Percentiles rank a stretch among this genome's conserved stretches.
These are phyloP conservation scores for Candida anutae DNA, from an alignment of 1,139 yeast species.

Conservation along the genomic window DNA sequence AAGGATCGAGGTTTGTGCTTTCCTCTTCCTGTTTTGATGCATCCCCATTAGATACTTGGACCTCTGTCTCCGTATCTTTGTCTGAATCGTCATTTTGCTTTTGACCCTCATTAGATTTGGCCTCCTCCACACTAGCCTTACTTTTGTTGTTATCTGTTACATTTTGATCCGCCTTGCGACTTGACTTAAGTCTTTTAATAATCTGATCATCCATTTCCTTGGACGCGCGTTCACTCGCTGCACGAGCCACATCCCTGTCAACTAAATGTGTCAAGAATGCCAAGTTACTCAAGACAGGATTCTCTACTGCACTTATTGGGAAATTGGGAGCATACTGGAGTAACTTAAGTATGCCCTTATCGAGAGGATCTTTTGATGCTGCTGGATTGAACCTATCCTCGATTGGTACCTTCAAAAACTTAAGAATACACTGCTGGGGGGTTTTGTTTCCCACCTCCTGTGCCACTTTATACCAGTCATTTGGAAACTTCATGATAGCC, in stretches of 20 bases:
- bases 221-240: constrained; percentile 66
- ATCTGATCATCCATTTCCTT: constrained; percentile 47
- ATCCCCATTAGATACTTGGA: constrained; percentile 1
- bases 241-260: constrained; percentile 79
- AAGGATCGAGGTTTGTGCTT: constrained; percentile 2
- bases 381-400: constrained; percentile 54
- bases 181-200: constrained; percentile 26
- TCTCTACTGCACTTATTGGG: constrained; percentile 79
- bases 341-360: constrained; percentile 30
- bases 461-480: constrained; percentile 75
- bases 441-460: constrained; percentile 56
- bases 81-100: constrained; percentile 7
- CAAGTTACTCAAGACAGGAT: constrained; percentile 86
- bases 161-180: constrained; percentile 1
- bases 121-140: constrained; percentile 3
- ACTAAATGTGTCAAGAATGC: constrained; percentile 82
- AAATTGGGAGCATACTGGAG: constrained; percentile 74
- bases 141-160: constrained; percentile 9
- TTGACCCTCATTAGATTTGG: constrained; percentile 3
- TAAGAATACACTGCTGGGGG: constrained; percentile 73
- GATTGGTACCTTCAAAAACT: constrained; percentile 73
- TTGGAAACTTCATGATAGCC: constrained; percentile 51
- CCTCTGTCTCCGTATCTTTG: constrained; percentile 1
- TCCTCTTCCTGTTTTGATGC: background rate
- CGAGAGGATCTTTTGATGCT: constrained; percentile 31